Percentiles rank a stretch among this genome's conserved stretches.
These are phyloP conservation scores for Zizania latifolia DNA, from an alignment of 176 grass and related monocot species.

Conservation along the genomic window DNA sequence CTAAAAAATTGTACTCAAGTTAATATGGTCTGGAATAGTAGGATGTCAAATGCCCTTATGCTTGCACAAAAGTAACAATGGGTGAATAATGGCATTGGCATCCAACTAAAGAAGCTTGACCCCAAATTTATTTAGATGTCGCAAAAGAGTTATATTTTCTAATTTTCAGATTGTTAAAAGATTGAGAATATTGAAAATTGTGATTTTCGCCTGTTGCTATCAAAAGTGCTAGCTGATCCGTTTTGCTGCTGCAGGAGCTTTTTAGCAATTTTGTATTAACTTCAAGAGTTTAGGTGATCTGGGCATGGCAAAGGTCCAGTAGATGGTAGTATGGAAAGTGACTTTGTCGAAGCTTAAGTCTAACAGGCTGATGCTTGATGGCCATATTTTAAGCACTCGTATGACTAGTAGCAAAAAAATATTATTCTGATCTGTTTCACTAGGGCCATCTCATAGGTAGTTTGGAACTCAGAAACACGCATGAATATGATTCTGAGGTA, in stretches of 20 bases:
- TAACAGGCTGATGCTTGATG: not conserved
- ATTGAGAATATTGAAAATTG: not conserved
- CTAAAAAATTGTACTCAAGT: no score
- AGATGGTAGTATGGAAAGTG: conserved; percentile 8
- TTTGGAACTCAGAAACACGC: not conserved
- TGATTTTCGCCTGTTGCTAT: not conserved
- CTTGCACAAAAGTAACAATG: no score
- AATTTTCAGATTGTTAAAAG: not conserved
- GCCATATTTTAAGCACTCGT: not conserved
- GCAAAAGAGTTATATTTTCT: not conserved
- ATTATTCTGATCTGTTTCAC: not conserved
- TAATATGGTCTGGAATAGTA: no score
- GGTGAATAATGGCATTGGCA: no score
- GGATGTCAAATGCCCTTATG: no score
- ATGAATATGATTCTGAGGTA: not conserved
- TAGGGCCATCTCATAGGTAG: not conserved
- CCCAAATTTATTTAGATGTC: not conserved
- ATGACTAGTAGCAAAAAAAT: not conserved
- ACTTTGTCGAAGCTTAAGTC: conserved; percentile 15
- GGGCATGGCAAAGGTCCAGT: not conserved
- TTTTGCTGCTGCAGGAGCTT: not conserved
- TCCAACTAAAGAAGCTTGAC: not conserved
- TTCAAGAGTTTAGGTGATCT: not conserved
- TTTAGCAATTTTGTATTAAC: no score
- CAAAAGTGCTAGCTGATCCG: not conserved